These are phyloP conservation scores for Angomonas deanei DNA, from an alignment of 208 protist species.

Conservation along the genomic window DNA sequence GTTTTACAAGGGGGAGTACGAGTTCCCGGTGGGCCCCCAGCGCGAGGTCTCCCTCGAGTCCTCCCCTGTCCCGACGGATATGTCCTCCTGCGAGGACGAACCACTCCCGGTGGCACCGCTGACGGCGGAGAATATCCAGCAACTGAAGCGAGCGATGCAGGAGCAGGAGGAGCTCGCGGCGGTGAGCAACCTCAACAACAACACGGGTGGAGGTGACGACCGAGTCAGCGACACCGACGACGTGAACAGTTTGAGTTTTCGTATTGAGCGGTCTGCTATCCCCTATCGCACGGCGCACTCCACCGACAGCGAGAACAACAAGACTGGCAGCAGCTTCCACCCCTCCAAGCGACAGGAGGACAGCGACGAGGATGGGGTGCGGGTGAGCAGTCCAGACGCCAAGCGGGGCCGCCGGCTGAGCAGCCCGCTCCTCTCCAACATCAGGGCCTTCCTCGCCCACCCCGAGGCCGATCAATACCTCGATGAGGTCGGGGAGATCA, in stretches of 20 bases:
- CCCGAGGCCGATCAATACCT: not conserved
- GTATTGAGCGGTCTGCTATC: not conserved
- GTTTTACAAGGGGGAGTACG: not conserved
- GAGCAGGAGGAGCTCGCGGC: not conserved
- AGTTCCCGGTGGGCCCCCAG: not conserved
- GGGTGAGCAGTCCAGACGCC: too few species aligned
- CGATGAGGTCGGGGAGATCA: not conserved
- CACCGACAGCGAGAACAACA: not conserved
- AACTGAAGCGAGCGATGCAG: not conserved
- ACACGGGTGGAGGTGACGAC: too few species aligned
- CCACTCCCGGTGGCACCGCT: too few species aligned
- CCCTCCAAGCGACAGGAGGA: not conserved
- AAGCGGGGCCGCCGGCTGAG: too few species aligned
- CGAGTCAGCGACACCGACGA: not conserved
- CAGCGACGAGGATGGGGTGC: too few species aligned
- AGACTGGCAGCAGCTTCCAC: not conserved
- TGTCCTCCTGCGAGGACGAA: too few species aligned
- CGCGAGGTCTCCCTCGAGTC: not conserved
- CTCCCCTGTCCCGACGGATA: not conserved
- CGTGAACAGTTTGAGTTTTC: not conserved
- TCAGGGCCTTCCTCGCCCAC: not conserved
- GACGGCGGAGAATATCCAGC: not conserved
- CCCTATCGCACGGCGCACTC: not conserved
- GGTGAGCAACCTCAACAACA: too few species aligned
- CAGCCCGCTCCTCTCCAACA: too few species aligned